A percentile compares a stretch with the other conserved stretches of the same genome.
These are phyloP conservation scores for Gastrodia elata DNA, from an alignment of 106 monocot genomes.

Conservation along the genomic window DNA sequence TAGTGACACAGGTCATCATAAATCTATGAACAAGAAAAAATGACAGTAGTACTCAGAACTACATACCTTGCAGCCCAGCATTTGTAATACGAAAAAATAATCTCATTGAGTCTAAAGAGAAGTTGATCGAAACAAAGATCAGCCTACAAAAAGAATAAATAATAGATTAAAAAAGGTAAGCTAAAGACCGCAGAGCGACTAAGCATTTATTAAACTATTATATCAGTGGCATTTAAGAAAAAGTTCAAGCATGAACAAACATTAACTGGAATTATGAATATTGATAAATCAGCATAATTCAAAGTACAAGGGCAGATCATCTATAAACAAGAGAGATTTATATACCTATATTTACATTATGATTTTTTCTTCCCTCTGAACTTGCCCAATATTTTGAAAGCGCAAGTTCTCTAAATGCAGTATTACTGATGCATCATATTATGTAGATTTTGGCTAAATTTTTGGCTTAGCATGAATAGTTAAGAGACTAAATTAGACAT, in stretches of 20 bases:
- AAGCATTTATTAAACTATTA: background rate
- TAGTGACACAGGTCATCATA: background rate
- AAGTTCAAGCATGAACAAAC: background rate
- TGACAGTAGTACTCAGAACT: conserved; percentile 9
- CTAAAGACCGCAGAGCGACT: background rate
- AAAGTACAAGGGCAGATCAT: background rate
- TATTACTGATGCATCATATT: no score
- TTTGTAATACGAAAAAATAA: conserved; percentile 83
- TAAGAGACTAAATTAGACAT: no score
- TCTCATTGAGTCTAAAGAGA: conserved; percentile 77
- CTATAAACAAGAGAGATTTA: background rate
- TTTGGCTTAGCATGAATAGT: no score
- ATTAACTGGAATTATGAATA: background rate
- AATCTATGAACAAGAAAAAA: background rate
- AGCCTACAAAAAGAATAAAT: conserved; percentile 34
- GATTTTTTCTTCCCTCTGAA: no score
- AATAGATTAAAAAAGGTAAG: background rate
- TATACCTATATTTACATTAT: no score
- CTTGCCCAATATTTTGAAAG: no score
- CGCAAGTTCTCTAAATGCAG: no score
- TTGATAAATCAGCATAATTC: background rate
- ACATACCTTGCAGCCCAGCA: conserved; percentile 77
- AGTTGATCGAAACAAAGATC: conserved; percentile 97
- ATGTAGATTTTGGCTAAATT: no score
- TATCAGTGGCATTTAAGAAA: background rate